Evolutionary conservation across 163 green algal species (phyloP).

Genomic region (Chlamydomonas reinhardtii): DNA sequence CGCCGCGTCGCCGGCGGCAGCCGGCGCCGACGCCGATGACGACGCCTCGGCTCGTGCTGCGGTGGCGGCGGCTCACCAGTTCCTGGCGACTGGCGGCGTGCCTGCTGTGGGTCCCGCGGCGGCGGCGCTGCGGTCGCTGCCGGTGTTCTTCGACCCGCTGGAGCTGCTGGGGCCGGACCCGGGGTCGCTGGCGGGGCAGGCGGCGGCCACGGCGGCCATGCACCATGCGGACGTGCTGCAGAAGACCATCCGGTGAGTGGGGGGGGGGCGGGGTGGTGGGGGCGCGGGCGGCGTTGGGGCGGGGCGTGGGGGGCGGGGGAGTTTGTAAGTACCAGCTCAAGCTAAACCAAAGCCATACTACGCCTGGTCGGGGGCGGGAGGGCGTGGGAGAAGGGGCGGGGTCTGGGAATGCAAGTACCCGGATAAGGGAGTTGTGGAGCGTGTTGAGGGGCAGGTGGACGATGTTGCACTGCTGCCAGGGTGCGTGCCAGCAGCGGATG

Average conservation of each 20-base stretch:
- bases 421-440: too few relatives aligned
- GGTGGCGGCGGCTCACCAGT: constrained; percentile 18
- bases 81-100: not conserved
- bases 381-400: too few relatives aligned
- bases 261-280: not conserved
- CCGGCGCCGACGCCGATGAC: constrained; percentile 1
- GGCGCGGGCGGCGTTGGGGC: too few relatives aligned
- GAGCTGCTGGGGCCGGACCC: constrained; percentile 33
- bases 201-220: not conserved
- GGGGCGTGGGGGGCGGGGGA: too few relatives aligned
- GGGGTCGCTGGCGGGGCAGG: not conserved
- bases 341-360: too few relatives aligned
- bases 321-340: too few relatives aligned
- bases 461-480: too few relatives aligned
- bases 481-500: too few relatives aligned
- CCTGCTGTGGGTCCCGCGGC: not conserved
- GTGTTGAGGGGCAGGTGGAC: too few relatives aligned
- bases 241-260: constrained; percentile 44
- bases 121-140: constrained; percentile 10
- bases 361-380: too few relatives aligned
- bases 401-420: too few relatives aligned
- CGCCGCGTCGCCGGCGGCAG: not conserved
- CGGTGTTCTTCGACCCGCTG: constrained; percentile 48
- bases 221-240: constrained; percentile 51
- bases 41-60: constrained; percentile 3